Conservation (phyloP, 192 early-diverging fungal genomes). For the Chytriomyces confervae region DNA sequence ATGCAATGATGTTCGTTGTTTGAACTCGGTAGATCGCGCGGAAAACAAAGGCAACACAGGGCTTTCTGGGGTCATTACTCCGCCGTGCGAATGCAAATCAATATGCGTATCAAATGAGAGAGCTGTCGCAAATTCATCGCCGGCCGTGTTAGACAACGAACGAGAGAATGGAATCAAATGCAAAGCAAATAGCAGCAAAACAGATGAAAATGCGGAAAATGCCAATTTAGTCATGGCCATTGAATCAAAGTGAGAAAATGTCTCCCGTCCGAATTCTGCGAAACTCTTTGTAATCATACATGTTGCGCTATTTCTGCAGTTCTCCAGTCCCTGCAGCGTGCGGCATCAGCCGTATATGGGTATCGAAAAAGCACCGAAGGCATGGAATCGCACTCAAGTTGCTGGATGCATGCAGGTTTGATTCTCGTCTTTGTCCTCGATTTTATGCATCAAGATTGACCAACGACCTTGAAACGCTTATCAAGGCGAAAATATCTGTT, state of each 20-base stretch:
- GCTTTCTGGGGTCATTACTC: background rate
- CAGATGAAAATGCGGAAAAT: background rate
- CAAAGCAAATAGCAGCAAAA: background rate
- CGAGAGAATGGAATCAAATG: no score
- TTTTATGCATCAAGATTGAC: background rate
- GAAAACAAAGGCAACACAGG: no score
- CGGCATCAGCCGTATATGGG: constrained; percentile 44
- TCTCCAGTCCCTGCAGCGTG: constrained; percentile 18
- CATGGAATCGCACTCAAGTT: constrained; percentile 36
- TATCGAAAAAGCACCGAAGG: constrained; percentile 32
- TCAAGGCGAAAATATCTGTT: constrained; percentile 30
- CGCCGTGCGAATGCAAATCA: background rate
- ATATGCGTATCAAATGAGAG: no score
- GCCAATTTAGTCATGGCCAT: background rate
- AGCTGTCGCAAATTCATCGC: no score
- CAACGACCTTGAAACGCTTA: background rate
- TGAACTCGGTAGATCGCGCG: no score
- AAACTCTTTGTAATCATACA: background rate
- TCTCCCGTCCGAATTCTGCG: background rate
- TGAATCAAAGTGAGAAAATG: background rate
- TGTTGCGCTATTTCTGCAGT: background rate
- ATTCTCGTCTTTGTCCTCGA: background rate
- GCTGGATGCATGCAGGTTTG: constrained; percentile 36
- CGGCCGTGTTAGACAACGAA: no score
- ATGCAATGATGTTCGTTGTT: background rate